Evolutionary conservation across 2,329 filamentous ascomycete genomes (phyloP).

Genomic region (Lizonia empirigonia): DNA sequence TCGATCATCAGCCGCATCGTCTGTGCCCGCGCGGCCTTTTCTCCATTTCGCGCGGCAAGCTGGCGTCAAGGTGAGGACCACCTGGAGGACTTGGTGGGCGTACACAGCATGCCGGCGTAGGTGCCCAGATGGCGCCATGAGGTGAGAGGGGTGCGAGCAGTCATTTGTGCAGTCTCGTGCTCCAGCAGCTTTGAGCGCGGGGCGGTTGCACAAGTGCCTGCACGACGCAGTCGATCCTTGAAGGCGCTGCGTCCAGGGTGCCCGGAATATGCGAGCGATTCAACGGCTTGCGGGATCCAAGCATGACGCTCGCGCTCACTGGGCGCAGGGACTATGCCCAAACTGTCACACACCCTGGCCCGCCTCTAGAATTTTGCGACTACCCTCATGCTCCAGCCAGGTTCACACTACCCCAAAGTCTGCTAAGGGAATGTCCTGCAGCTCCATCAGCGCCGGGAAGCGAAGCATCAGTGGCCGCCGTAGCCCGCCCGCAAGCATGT

Average conservation of each 20-base stretch:
- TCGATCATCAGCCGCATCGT: constrained; percentile 49
- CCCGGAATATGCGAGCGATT: constrained; percentile 44
- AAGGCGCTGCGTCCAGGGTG: constrained; percentile 38
- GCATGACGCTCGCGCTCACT: constrained; percentile 45
- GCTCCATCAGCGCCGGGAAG: constrained; percentile 49
- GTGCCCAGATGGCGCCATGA: constrained; percentile 28
- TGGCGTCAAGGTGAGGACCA: constrained; percentile 24
- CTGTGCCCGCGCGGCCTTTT: constrained; percentile 27
- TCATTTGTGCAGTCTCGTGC: constrained; percentile 34
- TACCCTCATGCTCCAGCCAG: constrained; percentile 49
- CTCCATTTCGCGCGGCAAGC: constrained; percentile 26
- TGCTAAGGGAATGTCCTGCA: constrained; percentile 49
- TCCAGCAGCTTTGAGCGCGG: constrained; percentile 31
- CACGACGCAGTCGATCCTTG: constrained; percentile 46
- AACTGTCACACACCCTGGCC: constrained; percentile 37
- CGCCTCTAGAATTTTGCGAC: constrained; percentile 44
- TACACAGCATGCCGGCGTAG: constrained; percentile 16
- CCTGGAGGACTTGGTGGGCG: constrained; percentile 5
- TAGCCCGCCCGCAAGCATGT: constrained; percentile 47
- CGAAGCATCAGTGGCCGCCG: constrained; percentile 48
- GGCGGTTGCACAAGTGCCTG: constrained; percentile 32
- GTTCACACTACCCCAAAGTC: constrained; percentile 50
- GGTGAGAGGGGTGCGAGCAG: constrained; percentile 21
- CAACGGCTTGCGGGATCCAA: constrained; percentile 50
- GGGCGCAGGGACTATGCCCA: constrained; percentile 41